Conservation (phyloP, 176 grass and related monocot genomes). For the Phragmites australis region DNA sequence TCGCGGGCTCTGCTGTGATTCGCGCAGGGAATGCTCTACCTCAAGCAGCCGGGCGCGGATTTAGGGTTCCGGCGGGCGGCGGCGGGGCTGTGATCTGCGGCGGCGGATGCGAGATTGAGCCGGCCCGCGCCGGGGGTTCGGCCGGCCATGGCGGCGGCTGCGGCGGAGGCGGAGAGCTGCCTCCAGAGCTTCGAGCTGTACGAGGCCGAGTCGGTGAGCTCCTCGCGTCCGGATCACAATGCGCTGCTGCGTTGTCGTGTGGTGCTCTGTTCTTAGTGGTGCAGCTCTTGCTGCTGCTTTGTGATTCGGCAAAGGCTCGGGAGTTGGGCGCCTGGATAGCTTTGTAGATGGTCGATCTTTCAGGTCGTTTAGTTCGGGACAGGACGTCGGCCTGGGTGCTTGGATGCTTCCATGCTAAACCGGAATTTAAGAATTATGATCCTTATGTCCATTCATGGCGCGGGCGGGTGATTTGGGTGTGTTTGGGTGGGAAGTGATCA, state of each 20-base stretch:
- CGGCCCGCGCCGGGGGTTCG: conserved; percentile 29
- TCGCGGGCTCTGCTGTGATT: conserved; percentile 42
- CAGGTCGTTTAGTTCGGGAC: not conserved
- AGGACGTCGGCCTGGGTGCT: not conserved
- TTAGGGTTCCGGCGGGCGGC: conserved; percentile 47
- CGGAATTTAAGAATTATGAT: not conserved
- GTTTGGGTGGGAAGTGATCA: not conserved
- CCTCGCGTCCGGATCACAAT: conserved; percentile 42
- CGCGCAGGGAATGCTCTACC: conserved; percentile 64
- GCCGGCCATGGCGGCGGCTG: conserved; percentile 43
- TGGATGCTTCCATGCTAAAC: conserved; percentile 23
- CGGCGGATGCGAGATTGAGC: conserved; percentile 42
- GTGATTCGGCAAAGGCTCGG: not conserved
- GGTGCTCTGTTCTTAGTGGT: not conserved
- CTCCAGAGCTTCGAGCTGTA: conserved; percentile 58
- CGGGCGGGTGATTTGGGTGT: not conserved
- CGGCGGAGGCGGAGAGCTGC: not conserved
- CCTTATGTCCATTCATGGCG: not conserved
- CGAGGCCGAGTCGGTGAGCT: conserved; percentile 57
- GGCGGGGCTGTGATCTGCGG: conserved; percentile 43
- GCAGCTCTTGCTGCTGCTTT: conserved; percentile 5
- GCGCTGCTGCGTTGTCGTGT: conserved; percentile 4
- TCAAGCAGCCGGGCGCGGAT: conserved; percentile 53
- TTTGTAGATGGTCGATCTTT: not conserved
- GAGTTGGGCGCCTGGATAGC: not conserved